A percentile compares a stretch with the other conserved stretches of the same genome.
Evolutionary conservation across 2,329 filamentous ascomycete species (phyloP).

Genomic region (Trichoderma simmonsii): DNA sequence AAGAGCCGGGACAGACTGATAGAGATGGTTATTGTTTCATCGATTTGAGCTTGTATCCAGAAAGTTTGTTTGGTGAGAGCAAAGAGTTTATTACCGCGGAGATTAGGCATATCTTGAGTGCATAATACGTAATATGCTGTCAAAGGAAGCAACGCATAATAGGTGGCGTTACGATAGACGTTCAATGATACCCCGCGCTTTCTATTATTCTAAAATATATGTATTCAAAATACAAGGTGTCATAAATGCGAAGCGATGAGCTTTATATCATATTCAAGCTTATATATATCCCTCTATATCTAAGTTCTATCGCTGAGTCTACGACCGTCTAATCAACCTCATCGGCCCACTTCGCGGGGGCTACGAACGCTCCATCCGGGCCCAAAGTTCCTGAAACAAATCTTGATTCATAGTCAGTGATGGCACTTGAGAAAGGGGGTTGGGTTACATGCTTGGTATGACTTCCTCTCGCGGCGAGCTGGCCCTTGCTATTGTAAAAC

Average conservation of each 20-base stretch:
- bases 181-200: no score
- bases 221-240: no score
- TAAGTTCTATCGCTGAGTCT: not conserved
- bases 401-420: conserved; percentile 28
- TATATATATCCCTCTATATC: not conserved
- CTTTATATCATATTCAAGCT: no score
- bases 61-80: not conserved
- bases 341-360: conserved; percentile 34
- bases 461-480: conserved; percentile 60
- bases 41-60: not conserved
- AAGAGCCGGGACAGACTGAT: not conserved
- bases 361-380: conserved; percentile 36
- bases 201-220: no score
- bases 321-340: conserved; percentile 33
- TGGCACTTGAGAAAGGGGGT: not conserved
- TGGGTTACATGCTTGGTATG: conserved; percentile 57
- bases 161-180: not conserved
- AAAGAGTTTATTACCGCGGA: not conserved
- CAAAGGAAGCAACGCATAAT: not conserved
- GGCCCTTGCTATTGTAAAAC: conserved; percentile 57
- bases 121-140: not conserved
- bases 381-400: conserved; percentile 42
- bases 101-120: not conserved
- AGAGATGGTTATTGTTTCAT: not conserved
- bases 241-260: no score